A percentile compares a stretch with the other conserved stretches of the same genome.
Conservation (phyloP, 306 rosid genomes). For the Ceratonia siliqua region DNA sequence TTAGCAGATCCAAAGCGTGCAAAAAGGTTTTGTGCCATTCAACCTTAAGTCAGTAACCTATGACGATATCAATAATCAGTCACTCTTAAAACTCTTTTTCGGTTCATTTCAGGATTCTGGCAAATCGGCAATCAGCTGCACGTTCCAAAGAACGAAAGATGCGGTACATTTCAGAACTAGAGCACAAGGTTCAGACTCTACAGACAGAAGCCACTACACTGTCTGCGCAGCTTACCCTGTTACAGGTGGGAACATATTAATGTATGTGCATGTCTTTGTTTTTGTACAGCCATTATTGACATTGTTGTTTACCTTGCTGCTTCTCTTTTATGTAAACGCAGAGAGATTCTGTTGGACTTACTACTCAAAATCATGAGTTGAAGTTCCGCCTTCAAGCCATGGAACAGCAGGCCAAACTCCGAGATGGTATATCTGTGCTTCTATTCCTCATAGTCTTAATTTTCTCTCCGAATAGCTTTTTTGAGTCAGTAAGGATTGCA, state of each 20-base stretch:
- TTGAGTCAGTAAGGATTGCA: not conserved
- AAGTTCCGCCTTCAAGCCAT: conserved; percentile 98
- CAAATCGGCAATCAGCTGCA: conserved; percentile 95
- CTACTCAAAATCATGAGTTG: conserved; percentile 87
- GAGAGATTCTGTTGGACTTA: conserved; percentile 90
- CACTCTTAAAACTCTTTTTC: conserved; percentile 10
- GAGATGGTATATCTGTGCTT: conserved; percentile 70
- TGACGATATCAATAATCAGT: not conserved
- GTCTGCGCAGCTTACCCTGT: conserved; percentile 84
- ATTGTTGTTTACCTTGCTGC: conserved; percentile 19
- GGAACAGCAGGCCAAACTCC: conserved; percentile 96
- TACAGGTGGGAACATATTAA: conserved; percentile 62
- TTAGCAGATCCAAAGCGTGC: conserved; percentile 89
- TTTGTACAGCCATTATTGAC: not conserved
- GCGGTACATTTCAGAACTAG: conserved; percentile 91
- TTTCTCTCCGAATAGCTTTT: not conserved
- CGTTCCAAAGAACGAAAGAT: conserved; percentile 92
- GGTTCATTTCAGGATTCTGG: conserved; percentile 67
- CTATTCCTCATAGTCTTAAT: not conserved
- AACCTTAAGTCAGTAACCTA: not conserved
- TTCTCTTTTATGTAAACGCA: conserved; percentile 35
- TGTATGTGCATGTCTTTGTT: not conserved
- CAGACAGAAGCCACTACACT: conserved; percentile 95
- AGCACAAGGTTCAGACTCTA: conserved; percentile 92
- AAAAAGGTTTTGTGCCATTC: conserved; percentile 58